A percentile compares a stretch with the other conserved stretches of the same genome.
phyloP scores from a whole-genome alignment of 2,329 filamentous ascomycete genomes.

The Fusarium austroafricanum region DNA sequence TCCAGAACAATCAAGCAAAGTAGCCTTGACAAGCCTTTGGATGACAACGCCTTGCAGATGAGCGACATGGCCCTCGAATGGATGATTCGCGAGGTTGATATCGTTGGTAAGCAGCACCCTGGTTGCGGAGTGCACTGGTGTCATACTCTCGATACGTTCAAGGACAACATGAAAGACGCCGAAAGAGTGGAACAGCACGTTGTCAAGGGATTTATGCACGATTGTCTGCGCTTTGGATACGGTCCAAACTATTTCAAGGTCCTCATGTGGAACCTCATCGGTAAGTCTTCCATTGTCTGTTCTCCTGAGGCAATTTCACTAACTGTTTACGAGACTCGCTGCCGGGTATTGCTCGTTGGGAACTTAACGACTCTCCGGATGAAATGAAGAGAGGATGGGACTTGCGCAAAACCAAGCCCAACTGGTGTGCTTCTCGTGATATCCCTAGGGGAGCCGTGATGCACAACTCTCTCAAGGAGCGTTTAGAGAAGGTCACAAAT shows the following conservation, averaged over 20 bases:
- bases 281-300: slow-evolving; percentile 45
- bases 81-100: slow-evolving; percentile 63
- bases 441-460: neutral
- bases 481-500: accelerated
- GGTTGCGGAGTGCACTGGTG: slow-evolving; percentile 51
- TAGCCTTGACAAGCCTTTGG: slow-evolving; percentile 40
- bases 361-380: neutral
- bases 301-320: neutral
- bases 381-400: neutral
- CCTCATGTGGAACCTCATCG: slow-evolving; percentile 57
- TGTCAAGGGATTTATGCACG: slow-evolving; percentile 50
- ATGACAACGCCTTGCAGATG: slow-evolving; percentile 54
- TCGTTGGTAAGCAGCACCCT: slow-evolving; percentile 48
- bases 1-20: slow-evolving; percentile 50
- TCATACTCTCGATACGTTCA: slow-evolving; percentile 47
- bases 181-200: slow-evolving; percentile 21
- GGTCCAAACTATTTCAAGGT: slow-evolving; percentile 54
- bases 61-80: slow-evolving; percentile 63
- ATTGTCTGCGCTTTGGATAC: slow-evolving; percentile 51
- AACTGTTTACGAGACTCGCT: neutral
- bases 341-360: neutral
- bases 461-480: neutral
- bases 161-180: slow-evolving; percentile 45
- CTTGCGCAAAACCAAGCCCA: neutral
- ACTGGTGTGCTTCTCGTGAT: neutral